phyloP scores from a whole-genome alignment of 2,329 filamentous ascomycete genomes.

The Xylaria sp. region DNA sequence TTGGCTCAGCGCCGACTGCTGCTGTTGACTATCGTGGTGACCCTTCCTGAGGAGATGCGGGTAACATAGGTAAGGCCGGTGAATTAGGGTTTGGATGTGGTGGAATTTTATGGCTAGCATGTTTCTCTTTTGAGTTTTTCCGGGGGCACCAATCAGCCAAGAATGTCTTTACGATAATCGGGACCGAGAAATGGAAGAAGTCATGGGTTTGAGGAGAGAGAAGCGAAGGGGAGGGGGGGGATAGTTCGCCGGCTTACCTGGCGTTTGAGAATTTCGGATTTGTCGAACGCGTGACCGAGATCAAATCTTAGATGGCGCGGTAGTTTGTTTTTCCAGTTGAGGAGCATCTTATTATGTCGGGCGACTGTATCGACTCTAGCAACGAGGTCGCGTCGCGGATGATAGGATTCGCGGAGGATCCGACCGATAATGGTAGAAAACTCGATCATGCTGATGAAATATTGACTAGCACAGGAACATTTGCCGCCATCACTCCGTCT shows the following conservation, averaged over 20 bases:
- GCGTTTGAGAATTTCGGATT: slow-evolving; percentile 14
- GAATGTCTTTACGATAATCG: too few species aligned
- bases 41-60: not conserved
- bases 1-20: too few species aligned
- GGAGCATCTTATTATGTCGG: slow-evolving; percentile 1
- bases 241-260: slow-evolving; percentile 3
- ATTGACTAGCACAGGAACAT: slow-evolving; percentile 1
- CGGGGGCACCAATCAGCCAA: too few species aligned
- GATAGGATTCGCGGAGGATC: slow-evolving; percentile 12
- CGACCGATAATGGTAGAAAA: slow-evolving; percentile 21
- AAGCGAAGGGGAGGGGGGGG: too few species aligned
- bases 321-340: slow-evolving; percentile 16
- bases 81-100: slow-evolving; percentile 17
- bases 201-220: too few species aligned
- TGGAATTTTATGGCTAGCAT: slow-evolving; percentile 21
- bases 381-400: slow-evolving; percentile 12
- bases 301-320: slow-evolving; percentile 23
- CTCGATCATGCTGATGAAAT: slow-evolving; percentile 19
- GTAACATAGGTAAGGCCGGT: slow-evolving; percentile 14
- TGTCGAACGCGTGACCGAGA: slow-evolving; percentile 21
- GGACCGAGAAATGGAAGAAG: too few species aligned
- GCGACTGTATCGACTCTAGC: slow-evolving; percentile 1
- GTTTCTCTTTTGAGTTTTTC: slow-evolving; percentile 11
- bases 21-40: too few species aligned
- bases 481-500: too few species aligned